Conservation (phyloP, 495 filamentous ascomycete species). For the Talaromyces borbonicus region DNA sequence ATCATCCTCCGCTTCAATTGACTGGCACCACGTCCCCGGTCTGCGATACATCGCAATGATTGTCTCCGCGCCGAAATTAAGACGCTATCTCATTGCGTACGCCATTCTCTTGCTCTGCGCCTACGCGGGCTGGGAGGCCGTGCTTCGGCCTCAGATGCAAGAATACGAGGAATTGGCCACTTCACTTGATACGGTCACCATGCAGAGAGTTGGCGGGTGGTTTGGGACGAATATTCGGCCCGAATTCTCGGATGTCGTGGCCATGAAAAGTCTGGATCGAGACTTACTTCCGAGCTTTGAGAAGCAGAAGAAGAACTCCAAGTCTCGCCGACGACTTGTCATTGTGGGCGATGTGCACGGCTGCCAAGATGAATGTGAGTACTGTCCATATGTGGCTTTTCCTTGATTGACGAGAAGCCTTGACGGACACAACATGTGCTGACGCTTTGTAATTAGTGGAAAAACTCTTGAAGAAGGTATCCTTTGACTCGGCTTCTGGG, state of each 20-base stretch:
- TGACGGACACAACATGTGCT: not conserved
- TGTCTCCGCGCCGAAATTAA: slow-evolving; percentile 35
- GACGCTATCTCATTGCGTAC: slow-evolving; percentile 37
- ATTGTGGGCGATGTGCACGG: slow-evolving; percentile 90
- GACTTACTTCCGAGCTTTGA: slow-evolving; percentile 19
- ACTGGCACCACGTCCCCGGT: slow-evolving; percentile 13
- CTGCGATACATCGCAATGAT: slow-evolving; percentile 23
- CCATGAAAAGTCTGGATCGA: slow-evolving; percentile 29
- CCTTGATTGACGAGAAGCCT: too few species aligned
- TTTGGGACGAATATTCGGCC: slow-evolving; percentile 42
- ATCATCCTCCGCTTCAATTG: slow-evolving; percentile 4
- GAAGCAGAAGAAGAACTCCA: slow-evolving; percentile 5
- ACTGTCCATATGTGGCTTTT: too few species aligned
- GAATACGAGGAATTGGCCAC: slow-evolving; percentile 26
- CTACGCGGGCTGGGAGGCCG: slow-evolving; percentile 30
- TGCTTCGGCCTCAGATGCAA: slow-evolving; percentile 29
- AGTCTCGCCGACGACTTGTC: slow-evolving; percentile 43
- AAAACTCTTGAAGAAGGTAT: slow-evolving; percentile 54
- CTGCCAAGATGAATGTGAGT: slow-evolving; percentile 53
- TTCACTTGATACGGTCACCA: slow-evolving; percentile 26
- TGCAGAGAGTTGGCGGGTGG: slow-evolving; percentile 25
- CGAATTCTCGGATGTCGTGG: slow-evolving; percentile 38
- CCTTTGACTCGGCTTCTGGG: slow-evolving; percentile 42
- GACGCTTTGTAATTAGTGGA: slow-evolving; percentile 36
- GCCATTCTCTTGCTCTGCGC: slow-evolving; percentile 25